A percentile compares a stretch with the other conserved stretches of the same genome.
Evolutionary conservation across 2,329 filamentous ascomycete species (phyloP).

Genomic region (Coniochaeta prunicola): DNA sequence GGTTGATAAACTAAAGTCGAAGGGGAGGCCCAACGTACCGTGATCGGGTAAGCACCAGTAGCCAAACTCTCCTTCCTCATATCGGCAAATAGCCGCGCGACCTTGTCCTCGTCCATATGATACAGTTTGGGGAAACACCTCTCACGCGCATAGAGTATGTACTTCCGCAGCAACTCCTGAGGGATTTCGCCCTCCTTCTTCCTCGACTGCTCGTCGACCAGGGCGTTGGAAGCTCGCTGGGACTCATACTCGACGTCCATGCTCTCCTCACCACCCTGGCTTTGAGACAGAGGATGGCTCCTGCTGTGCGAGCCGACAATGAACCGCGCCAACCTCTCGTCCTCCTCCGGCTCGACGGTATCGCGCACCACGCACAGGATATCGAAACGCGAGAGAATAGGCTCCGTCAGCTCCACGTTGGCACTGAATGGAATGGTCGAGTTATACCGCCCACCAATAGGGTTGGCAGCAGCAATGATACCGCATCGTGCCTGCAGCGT

Average conservation of each 20-base stretch:
- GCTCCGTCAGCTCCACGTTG: slow-evolving; percentile 95
- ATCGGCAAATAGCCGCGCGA: slow-evolving; percentile 87
- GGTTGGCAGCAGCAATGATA: slow-evolving; percentile 94
- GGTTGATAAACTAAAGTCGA: neutral
- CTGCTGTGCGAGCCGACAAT: slow-evolving; percentile 91
- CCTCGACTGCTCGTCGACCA: slow-evolving; percentile 9
- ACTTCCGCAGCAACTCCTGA: slow-evolving; percentile 87
- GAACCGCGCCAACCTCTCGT: slow-evolving; percentile 88
- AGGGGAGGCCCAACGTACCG: slow-evolving; percentile 56
- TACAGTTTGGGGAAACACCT: slow-evolving; percentile 87
- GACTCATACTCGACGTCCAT: slow-evolving; percentile 56
- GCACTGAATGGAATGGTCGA: slow-evolving; percentile 91
- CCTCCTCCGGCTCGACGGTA: slow-evolving; percentile 84
- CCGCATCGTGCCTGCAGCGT: slow-evolving; percentile 93
- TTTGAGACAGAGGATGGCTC: slow-evolving; percentile 60
- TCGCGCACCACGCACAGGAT: slow-evolving; percentile 95
- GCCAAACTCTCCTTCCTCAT: slow-evolving; percentile 91
- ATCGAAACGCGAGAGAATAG: slow-evolving; percentile 95
- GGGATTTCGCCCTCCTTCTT: slow-evolving; percentile 65
- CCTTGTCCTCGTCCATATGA: slow-evolving; percentile 96
- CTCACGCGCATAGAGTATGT: slow-evolving; percentile 91
- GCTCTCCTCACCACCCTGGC: slow-evolving; percentile 31
- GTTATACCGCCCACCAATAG: slow-evolving; percentile 93
- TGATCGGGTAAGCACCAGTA: slow-evolving; percentile 95
- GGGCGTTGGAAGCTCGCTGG: slow-evolving; percentile 9